Percentiles rank a stretch among this genome's conserved stretches.
These are phyloP conservation scores for Peronospora farinosa DNA, from an alignment of 352 stramenopile species.

Conservation along the genomic window DNA sequence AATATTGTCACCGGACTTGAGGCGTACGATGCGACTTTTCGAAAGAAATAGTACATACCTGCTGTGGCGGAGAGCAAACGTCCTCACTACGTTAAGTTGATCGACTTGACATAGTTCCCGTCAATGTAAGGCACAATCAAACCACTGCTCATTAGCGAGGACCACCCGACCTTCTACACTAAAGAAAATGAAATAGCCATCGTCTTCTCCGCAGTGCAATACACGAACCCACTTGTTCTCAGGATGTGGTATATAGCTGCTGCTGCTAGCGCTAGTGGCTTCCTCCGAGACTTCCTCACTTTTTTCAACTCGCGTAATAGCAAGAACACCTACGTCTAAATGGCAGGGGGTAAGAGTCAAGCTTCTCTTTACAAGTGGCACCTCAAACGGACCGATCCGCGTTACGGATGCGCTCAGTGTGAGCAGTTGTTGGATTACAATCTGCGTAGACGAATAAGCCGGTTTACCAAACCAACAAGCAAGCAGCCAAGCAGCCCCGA, in stretches of 20 bases:
- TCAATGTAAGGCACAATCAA: constrained; percentile 44
- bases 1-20: constrained; percentile 44
- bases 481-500: constrained; percentile 3
- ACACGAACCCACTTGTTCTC: constrained; percentile 60
- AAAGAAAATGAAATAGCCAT: constrained; percentile 70
- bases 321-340: constrained; percentile 36
- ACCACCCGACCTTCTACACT: constrained; percentile 51
- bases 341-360: neutral
- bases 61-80: constrained; percentile 42
- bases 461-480: too few relatives aligned
- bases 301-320: constrained; percentile 61
- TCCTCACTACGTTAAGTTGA: constrained; percentile 59
- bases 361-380: constrained; percentile 10
- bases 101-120: constrained; percentile 50
- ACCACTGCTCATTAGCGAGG: constrained; percentile 52
- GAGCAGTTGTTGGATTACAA: neutral
- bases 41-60: too few relatives aligned
- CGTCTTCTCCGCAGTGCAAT: constrained; percentile 60
- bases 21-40: too few relatives aligned
- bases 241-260: constrained; percentile 62
- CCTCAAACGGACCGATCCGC: constrained; percentile 13
- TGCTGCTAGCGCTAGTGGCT: constrained; percentile 53
- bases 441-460: too few relatives aligned
- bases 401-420: constrained; percentile 11
- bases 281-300: constrained; percentile 70